phyloP scores from a whole-genome alignment of 176 grass and related monocot genomes.

The Triticum aestivum region DNA sequence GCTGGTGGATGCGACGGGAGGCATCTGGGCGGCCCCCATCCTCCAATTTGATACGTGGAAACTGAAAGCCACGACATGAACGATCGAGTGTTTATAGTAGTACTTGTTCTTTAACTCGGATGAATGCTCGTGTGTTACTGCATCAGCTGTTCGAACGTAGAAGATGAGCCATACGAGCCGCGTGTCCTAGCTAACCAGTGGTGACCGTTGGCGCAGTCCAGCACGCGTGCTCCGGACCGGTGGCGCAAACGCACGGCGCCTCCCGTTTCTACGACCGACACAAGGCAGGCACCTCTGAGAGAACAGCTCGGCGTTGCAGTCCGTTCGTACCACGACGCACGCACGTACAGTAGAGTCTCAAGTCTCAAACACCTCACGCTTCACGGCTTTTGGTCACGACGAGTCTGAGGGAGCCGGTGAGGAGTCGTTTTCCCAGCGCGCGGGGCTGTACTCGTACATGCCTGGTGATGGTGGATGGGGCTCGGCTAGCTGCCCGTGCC shows the following conservation, averaged over 20 bases:
- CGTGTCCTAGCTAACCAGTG: not conserved
- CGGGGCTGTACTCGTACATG: not conserved
- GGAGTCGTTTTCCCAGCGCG: not conserved
- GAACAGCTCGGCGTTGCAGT: no score
- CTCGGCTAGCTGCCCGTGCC: not conserved
- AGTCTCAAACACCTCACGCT: no score
- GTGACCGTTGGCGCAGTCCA: not conserved
- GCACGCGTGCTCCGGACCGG: no score
- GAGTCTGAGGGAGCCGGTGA: not conserved
- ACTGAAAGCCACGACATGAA: not conserved
- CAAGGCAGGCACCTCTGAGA: no score
- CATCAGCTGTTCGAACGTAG: no score
- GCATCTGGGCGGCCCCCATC: not conserved
- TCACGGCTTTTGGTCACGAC: not conserved
- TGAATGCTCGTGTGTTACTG: not conserved
- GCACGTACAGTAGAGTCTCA: no score
- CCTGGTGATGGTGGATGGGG: not conserved
- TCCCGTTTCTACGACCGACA: no score
- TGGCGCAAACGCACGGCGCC: no score
- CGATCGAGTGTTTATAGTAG: not conserved
- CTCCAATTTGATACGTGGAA: no score
- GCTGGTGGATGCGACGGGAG: not conserved
- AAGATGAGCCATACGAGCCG: not conserved
- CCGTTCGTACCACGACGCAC: no score
- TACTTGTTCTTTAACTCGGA: not conserved